Evolutionary conservation across 2,329 filamentous ascomycete genomes (phyloP).

Genomic region (Fusarium sp.): DNA sequence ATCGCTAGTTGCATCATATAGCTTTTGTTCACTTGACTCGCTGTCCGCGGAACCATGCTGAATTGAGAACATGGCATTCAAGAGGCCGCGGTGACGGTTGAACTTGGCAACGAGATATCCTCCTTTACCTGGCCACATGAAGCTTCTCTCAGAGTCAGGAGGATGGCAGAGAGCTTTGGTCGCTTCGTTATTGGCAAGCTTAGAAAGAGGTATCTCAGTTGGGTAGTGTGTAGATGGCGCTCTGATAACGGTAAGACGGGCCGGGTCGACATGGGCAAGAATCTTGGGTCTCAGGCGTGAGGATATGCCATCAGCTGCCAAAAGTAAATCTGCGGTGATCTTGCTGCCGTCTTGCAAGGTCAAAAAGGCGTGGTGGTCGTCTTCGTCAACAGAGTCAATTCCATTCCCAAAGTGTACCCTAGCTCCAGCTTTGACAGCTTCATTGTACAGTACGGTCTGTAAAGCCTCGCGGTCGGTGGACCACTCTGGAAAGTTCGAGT

Average conservation of each 20-base stretch:
- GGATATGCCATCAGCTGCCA: conserved; percentile 20
- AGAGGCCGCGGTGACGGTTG: conserved; percentile 14
- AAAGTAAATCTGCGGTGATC: not conserved
- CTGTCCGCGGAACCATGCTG: conserved; percentile 8
- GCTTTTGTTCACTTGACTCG: conserved; percentile 13
- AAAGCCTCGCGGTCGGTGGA: conserved; percentile 9
- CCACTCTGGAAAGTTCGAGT: conserved; percentile 11
- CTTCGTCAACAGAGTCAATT: not conserved
- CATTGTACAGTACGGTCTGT: conserved; percentile 4
- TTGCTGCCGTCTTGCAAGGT: conserved; percentile 4
- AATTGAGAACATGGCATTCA: conserved; percentile 25
- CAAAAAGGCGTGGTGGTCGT: not conserved
- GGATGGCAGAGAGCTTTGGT: not conserved
- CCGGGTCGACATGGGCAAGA: not conserved
- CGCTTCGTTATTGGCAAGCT: not conserved
- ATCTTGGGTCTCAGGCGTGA: conserved; percentile 9
- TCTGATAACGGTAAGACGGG: conserved; percentile 4
- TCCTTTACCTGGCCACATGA: conserved; percentile 24
- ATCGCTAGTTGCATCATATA: conserved; percentile 4
- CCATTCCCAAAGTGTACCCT: conserved; percentile 10
- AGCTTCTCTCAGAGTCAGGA: conserved; percentile 6
- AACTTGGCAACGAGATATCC: conserved; percentile 20
- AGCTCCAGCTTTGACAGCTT: conserved; percentile 8
- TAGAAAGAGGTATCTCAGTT: not conserved
- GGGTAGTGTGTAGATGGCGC: conserved; percentile 24